These are phyloP conservation scores for Russula sp. DNA, from an alignment of 768 basidiomycete genomes.

Conservation along the genomic window DNA sequence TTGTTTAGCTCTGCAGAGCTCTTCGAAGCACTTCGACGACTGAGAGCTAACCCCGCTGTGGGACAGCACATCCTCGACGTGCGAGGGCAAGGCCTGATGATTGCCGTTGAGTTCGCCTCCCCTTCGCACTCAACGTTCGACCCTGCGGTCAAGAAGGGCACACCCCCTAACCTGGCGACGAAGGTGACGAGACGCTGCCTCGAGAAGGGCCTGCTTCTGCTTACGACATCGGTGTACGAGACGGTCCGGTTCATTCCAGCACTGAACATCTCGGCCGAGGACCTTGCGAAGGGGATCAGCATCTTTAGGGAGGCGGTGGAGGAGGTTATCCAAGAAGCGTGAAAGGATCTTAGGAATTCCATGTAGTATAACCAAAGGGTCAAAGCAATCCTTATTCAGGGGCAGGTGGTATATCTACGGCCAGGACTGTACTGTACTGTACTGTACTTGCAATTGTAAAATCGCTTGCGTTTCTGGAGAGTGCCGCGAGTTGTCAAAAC, in stretches of 20 bases:
- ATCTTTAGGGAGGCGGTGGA: conserved; percentile 67
- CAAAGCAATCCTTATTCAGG: not conserved
- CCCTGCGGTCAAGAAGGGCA: conserved; percentile 33
- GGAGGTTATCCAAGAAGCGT: conserved; percentile 52
- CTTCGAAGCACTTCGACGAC: conserved; percentile 48
- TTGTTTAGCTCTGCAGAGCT: conserved; percentile 64
- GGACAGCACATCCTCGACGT: conserved; percentile 70
- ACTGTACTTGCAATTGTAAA: too few species aligned
- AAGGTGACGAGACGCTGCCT: conserved; percentile 74
- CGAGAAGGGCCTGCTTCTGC: conserved; percentile 78
- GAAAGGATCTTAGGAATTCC: not conserved
- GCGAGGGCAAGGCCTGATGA: conserved; percentile 86
- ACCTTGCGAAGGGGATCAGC: conserved; percentile 60
- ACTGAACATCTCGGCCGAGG: conserved; percentile 69
- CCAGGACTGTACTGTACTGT: too few species aligned
- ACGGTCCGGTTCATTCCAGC: conserved; percentile 92
- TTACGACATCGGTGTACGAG: conserved; percentile 88
- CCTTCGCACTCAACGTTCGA: conserved; percentile 52
- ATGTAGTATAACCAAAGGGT: not conserved
- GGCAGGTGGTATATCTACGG: too few species aligned
- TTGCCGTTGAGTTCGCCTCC: conserved; percentile 72
- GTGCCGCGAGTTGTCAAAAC: too few species aligned
- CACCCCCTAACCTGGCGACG: conserved; percentile 53
- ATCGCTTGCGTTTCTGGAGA: too few species aligned
- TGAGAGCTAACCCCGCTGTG: conserved; percentile 51